Percentiles rank a stretch among this genome's conserved stretches.
phyloP scores from a whole-genome alignment of 2,329 filamentous ascomycete genomes.

The Sarocladiaceae sp. region DNA sequence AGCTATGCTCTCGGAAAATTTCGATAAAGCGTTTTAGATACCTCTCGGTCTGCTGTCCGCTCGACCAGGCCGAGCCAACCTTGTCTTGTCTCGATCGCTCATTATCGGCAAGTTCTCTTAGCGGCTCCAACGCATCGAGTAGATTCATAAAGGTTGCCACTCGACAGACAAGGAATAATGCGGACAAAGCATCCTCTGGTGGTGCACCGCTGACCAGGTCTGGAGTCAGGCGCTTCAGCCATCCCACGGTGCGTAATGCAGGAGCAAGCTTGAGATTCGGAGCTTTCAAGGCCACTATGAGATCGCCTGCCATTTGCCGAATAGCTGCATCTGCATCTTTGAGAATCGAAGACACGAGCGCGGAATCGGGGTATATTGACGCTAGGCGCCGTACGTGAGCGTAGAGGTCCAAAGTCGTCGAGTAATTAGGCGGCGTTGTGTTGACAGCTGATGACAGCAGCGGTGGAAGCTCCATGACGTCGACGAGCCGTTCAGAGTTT shows the following conservation, averaged over 20 bases:
- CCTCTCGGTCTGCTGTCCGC: constrained; percentile 89
- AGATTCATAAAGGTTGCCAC: constrained; percentile 75
- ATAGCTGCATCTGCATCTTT: constrained; percentile 81
- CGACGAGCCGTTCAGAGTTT: constrained; percentile 84
- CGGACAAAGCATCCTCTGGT: constrained; percentile 67
- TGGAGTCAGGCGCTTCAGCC: constrained; percentile 81
- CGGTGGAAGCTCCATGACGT: constrained; percentile 85
- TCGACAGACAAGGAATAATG: constrained; percentile 83
- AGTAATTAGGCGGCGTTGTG: constrained; percentile 67
- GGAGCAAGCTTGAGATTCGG: constrained; percentile 83
- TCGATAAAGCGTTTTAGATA: constrained; percentile 96
- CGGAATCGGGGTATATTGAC: constrained; percentile 74
- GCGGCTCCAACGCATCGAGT: constrained; percentile 76
- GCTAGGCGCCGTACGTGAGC: constrained; percentile 88
- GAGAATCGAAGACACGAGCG: constrained; percentile 68
- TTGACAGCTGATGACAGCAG: constrained; percentile 77
- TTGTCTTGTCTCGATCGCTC: constrained; percentile 55
- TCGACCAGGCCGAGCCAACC: constrained; percentile 31
- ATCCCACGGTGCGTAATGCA: constrained; percentile 86
- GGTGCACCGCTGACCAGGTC: constrained; percentile 50
- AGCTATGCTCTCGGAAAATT: constrained; percentile 96
- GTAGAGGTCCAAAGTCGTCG: constrained; percentile 84
- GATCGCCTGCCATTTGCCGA: constrained; percentile 79
- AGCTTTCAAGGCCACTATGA: constrained; percentile 72
- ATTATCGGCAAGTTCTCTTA: constrained; percentile 86